These are phyloP conservation scores for peach (Prunus persica) DNA, from an alignment of 306 rosid species.

Conservation along the genomic window DNA sequence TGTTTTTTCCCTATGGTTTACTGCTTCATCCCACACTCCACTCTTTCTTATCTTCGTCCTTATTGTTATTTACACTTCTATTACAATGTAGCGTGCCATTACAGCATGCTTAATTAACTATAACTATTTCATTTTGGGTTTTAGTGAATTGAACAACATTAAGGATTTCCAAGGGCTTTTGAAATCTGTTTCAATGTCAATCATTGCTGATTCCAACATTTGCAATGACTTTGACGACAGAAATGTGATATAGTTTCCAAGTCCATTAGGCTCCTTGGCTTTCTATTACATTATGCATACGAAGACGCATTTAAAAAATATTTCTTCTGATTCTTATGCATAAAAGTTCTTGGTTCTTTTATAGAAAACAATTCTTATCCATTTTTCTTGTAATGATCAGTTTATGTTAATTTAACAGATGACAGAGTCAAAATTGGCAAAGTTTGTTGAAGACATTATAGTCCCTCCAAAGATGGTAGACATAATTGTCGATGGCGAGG, in stretches of 20 bases:
- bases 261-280: not conserved
- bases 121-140: not conserved
- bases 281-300: not conserved
- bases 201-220: not conserved
- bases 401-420: conserved; percentile 49
- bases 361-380: conserved; percentile 8
- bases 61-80: not conserved
- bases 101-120: not conserved
- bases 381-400: conserved; percentile 12
- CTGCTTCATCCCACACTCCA: not conserved
- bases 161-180: not conserved
- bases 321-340: not conserved
- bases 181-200: not conserved
- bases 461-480: conserved; percentile 98
- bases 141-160: not conserved
- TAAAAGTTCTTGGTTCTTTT: too few relatives aligned
- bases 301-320: not conserved
- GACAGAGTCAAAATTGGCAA: conserved; percentile 91
- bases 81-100: not conserved
- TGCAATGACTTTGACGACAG: not conserved
- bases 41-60: not conserved
- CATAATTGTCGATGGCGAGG: conserved; percentile 91
- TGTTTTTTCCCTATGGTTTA: not conserved
- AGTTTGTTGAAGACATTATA: conserved; percentile 93
- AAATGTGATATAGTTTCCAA: not conserved